Percentiles rank a stretch among this genome's conserved stretches.
phyloP scores from a whole-genome alignment of 139 green algal species.

The Chlorella sorokiniana region DNA sequence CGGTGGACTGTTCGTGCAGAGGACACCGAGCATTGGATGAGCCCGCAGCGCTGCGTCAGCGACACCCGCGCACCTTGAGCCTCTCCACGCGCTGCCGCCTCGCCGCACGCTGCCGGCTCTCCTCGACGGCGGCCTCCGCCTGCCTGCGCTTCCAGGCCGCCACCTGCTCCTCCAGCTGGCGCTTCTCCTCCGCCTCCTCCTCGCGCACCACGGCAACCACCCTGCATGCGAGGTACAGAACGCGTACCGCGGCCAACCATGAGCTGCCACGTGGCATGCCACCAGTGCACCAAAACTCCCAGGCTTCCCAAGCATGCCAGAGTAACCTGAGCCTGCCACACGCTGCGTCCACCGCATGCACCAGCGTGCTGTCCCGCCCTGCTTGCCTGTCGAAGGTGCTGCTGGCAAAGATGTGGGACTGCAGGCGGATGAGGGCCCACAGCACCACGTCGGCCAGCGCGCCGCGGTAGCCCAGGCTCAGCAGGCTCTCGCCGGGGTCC shows the following conservation, averaged over 20 bases:
- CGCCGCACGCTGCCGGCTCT: slow-evolving; percentile 37
- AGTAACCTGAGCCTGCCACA: no score
- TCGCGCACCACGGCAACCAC: slow-evolving; percentile 36
- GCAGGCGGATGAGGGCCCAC: slow-evolving; percentile 67
- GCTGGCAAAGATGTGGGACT: slow-evolving; percentile 55
- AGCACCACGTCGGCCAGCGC: slow-evolving; percentile 65
- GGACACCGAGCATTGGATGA: neutral
- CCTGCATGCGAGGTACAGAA: slow-evolving; percentile 1
- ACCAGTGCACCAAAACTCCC: no score
- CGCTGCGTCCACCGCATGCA: no score
- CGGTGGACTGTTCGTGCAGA: neutral
- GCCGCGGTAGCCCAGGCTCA: slow-evolving; percentile 34
- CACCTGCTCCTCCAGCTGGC: neutral
- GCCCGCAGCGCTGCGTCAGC: neutral
- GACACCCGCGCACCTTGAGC: slow-evolving; percentile 54
- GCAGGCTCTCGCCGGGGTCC: neutral
- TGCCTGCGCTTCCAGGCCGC: slow-evolving; percentile 32
- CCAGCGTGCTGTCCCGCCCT: no score
- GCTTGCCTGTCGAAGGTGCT: slow-evolving; percentile 31
- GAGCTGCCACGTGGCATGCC: no score
- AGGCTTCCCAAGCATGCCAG: no score
- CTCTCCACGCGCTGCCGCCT: slow-evolving; percentile 49
- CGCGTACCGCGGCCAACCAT: neutral
- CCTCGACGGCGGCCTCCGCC: slow-evolving; percentile 43
- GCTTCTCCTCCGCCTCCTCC: slow-evolving; percentile 37